Percentiles rank a stretch among this genome's conserved stretches.
Evolutionary conservation across 2,329 filamentous ascomycete genomes (phyloP).

Genomic region (Exophiala sideris): DNA sequence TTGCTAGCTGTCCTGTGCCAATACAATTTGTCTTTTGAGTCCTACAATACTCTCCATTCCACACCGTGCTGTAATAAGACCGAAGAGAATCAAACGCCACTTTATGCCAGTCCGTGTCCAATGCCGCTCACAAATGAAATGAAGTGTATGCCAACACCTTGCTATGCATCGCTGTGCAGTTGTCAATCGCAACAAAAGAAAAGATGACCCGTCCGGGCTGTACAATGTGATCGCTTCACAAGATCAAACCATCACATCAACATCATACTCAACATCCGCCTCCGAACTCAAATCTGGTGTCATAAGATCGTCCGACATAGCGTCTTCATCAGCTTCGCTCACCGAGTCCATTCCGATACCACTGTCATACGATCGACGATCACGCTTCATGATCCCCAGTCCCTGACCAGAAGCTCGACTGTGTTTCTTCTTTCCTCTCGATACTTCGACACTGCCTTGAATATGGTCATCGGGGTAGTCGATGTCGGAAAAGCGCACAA

Average conservation of each 20-base stretch:
- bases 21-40: no score
- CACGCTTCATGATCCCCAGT: conserved; percentile 13
- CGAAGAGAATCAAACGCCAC: no score
- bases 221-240: background rate
- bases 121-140: background rate
- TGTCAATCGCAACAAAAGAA: background rate
- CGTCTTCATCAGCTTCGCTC: conserved; percentile 33
- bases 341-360: conserved; percentile 37
- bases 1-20: no score
- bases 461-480: conserved; percentile 18
- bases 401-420: conserved; percentile 7
- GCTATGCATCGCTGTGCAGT: background rate
- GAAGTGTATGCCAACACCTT: background rate
- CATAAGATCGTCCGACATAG: conserved; percentile 21
- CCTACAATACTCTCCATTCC: no score
- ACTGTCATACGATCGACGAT: conserved; percentile 35
- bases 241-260: background rate
- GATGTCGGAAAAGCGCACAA: conserved; percentile 37
- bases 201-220: background rate
- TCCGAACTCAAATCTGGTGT: conserved; percentile 27
- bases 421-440: conserved; percentile 18
- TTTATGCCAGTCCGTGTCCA: no score
- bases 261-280: conserved; percentile 15
- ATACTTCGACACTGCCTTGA: conserved; percentile 23
- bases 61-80: no score